Conservation (phyloP, 2,329 filamentous ascomycete genomes). For the Neofusicoccum sp. region DNA sequence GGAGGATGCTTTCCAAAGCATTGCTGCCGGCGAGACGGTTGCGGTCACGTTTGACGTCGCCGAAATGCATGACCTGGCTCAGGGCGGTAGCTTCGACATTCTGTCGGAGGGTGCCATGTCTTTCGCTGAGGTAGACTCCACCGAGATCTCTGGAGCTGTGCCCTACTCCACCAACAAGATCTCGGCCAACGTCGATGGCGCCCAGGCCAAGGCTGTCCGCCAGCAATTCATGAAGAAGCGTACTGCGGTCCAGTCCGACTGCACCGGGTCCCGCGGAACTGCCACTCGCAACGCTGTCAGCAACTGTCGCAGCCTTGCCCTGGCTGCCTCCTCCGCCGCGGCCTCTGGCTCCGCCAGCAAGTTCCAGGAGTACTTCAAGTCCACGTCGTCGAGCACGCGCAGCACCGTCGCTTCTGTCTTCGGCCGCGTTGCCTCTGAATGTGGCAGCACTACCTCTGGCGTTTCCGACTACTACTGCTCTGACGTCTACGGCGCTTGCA, state of each 20-base stretch:
- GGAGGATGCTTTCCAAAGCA: conserved; percentile 54
- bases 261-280: conserved; percentile 47
- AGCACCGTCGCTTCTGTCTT: conserved; percentile 56
- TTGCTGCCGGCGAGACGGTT: conserved; percentile 52
- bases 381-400: conserved; percentile 39
- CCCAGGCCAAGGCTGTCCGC: conserved; percentile 54
- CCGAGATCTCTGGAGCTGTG: conserved; percentile 57
- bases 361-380: conserved; percentile 68
- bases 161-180: conserved; percentile 63
- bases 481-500: conserved; percentile 51
- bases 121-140: conserved; percentile 55
- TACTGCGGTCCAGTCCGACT: conserved; percentile 56
- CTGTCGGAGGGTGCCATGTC: conserved; percentile 60
- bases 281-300: conserved; percentile 55
- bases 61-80: conserved; percentile 56
- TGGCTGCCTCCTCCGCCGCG: conserved; percentile 55
- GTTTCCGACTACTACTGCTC: conserved; percentile 57
- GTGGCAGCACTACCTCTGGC: conserved; percentile 53
- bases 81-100: conserved; percentile 58
- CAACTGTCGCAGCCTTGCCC: conserved; percentile 59
- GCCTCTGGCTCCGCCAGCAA: conserved; percentile 46
- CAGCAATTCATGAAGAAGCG: conserved; percentile 48
- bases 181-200: conserved; percentile 59
- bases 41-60: conserved; percentile 59
- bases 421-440: conserved; percentile 58